These are phyloP conservation scores for Clitocybe nebularis DNA, from an alignment of 1,284 basidiomycete species.

Conservation along the genomic window DNA sequence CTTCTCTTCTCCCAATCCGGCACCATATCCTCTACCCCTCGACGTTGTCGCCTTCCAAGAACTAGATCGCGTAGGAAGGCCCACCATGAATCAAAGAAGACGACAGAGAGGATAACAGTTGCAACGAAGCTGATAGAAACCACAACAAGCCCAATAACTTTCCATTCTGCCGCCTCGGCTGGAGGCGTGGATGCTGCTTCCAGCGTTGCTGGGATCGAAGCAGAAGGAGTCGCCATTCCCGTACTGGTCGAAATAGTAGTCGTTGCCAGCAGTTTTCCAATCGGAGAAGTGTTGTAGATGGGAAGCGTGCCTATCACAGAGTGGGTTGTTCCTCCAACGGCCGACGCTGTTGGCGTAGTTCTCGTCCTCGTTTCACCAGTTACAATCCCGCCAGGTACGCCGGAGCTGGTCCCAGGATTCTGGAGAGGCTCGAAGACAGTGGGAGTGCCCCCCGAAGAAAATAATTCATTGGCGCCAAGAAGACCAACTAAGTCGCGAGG, in stretches of 20 bases:
- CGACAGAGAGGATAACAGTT: constrained; percentile 45
- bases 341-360: background rate
- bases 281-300: background rate
- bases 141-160: constrained; percentile 61
- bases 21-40: constrained; percentile 49
- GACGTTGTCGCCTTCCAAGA: constrained; percentile 32
- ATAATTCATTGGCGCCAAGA: constrained; percentile 24
- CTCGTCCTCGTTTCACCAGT: background rate
- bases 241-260: constrained; percentile 3
- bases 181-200: constrained; percentile 26
- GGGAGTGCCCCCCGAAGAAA: too few species aligned
- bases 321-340: background rate
- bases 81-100: constrained; percentile 68
- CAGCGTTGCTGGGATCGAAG: constrained; percentile 8
- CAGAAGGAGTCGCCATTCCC: constrained; percentile 13
- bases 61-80: constrained; percentile 48
- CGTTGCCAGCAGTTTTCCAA: background rate
- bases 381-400: constrained; percentile 1
- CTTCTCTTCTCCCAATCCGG: constrained; percentile 59
- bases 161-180: constrained; percentile 49
- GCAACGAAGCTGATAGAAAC: constrained; percentile 55
- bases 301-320: constrained; percentile 4
- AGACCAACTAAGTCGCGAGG: constrained; percentile 26
- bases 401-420: background rate
- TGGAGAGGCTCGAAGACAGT: constrained; percentile 11